These are phyloP conservation scores for Dothistroma pini DNA, from an alignment of 2,329 filamentous ascomycete genomes.

Conservation along the genomic window DNA sequence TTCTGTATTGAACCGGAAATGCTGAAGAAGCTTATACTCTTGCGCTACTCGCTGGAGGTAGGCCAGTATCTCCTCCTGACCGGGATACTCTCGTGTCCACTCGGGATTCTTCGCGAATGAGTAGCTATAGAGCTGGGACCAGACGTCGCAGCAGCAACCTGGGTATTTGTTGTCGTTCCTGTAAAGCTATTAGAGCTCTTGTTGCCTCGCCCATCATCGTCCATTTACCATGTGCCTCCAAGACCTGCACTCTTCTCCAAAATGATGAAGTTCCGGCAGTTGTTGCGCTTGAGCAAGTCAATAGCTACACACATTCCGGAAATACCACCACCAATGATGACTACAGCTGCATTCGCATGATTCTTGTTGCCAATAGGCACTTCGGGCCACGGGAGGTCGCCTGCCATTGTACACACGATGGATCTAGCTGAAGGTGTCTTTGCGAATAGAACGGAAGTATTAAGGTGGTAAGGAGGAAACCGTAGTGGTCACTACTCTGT, in stretches of 20 bases:
- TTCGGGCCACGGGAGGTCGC: slow-evolving; percentile 44
- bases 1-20: slow-evolving; percentile 56
- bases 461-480: too few species aligned
- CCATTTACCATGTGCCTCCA: slow-evolving; percentile 49
- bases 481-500: too few species aligned
- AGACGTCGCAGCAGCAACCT: slow-evolving; percentile 44
- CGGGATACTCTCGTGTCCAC: slow-evolving; percentile 57
- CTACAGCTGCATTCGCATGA: slow-evolving; percentile 51
- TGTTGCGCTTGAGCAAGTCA: slow-evolving; percentile 51
- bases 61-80: slow-evolving; percentile 58
- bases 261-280: slow-evolving; percentile 55
- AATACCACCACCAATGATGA: slow-evolving; percentile 52
- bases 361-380: slow-evolving; percentile 48
- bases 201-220: not conserved
- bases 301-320: slow-evolving; percentile 55
- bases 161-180: slow-evolving; percentile 54
- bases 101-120: slow-evolving; percentile 59
- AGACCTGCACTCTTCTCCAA: slow-evolving; percentile 54
- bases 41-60: slow-evolving; percentile 54
- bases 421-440: not conserved
- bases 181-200: not conserved
- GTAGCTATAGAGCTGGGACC: slow-evolving; percentile 55
- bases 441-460: too few species aligned
- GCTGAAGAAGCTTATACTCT: slow-evolving; percentile 53
- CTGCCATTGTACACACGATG: slow-evolving; percentile 32